Conservation (phyloP, 345 rosid genomes). For the Hirschfeldia incana region DNA sequence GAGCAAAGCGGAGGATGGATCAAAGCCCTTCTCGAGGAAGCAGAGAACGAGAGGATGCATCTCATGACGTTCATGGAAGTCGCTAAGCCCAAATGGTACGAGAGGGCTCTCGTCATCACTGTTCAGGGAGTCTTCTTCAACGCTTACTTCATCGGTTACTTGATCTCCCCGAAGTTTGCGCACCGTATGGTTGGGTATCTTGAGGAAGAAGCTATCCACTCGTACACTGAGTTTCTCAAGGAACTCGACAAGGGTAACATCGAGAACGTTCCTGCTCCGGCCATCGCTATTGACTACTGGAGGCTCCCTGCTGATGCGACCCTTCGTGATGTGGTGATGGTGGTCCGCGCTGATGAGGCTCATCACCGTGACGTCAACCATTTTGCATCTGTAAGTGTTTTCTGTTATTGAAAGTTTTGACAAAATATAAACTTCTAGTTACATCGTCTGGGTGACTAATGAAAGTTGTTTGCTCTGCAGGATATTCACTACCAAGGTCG, state of each 20-base stretch:
- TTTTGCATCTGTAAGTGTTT: conserved; percentile 62
- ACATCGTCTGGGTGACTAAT: background rate
- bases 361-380: conserved; percentile 89
- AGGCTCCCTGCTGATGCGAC: conserved; percentile 59
- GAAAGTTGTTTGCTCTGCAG: conserved; percentile 38
- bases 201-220: conserved; percentile 84
- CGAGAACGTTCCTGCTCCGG: conserved; percentile 76
- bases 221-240: conserved; percentile 79
- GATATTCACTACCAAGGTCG: conserved; percentile 72
- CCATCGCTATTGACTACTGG: conserved; percentile 84
- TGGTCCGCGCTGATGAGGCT: conserved; percentile 76
- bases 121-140: conserved; percentile 83
- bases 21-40: conserved; percentile 72
- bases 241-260: conserved; percentile 77
- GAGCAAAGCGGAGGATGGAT: conserved; percentile 92
- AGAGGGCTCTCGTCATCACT: conserved; percentile 64
- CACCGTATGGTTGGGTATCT: conserved; percentile 82
- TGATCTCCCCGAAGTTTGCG: conserved; percentile 73
- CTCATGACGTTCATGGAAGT: conserved; percentile 93
- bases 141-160: conserved; percentile 68
- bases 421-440: background rate
- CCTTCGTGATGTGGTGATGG: conserved; percentile 66
- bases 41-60: conserved; percentile 91
- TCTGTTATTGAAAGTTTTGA: background rate
- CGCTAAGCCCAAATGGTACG: conserved; percentile 69